Evolutionary conservation across 2,329 filamentous ascomycete species (phyloP), one percentile per base, ranked within the genome.

Genomic region (Pyricularia sp.): DNA sequence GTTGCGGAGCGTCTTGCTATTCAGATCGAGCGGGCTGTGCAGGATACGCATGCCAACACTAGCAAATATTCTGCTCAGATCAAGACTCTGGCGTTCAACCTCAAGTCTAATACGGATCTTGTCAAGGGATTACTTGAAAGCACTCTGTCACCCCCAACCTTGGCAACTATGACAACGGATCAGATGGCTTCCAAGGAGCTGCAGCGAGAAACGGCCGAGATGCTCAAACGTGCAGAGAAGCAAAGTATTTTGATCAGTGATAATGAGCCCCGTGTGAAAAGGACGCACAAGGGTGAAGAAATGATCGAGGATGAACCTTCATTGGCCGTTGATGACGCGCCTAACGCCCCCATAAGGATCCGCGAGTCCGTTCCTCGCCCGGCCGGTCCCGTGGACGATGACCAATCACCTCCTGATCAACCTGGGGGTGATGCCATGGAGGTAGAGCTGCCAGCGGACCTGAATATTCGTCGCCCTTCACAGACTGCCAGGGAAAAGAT

Each of bases 201-300:
- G 75, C 93, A 97, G 77, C 85, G 85, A 31, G 87, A 93, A 76
- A 90, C 88, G 28, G 91, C 91, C 20, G 88, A 90, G 73, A 89
- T 94, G 84, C 91, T 91, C 77, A 91, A 92, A 67, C 86, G 88
- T 70, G 88, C 89, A 0, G 92, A 95, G 75, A 92, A 93, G 74
- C 92, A 94, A 77, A 92, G 94, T 64, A 94, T 95, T 65, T 85
- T 97, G 42, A 89, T 94, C 70, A 87, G 92, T 17, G 87, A 92
- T 25, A 88, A 91, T 23, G 93, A 87, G 1, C 91, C 94, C 4
- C 88, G 93, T 3, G 90, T 97, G 69, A 87, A 93, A 74, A 89
- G 92, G 73, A 97, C 94, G 2, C 94, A 98, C 81, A 98, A 98
- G 78, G 95, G 95, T 14, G 94, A 97, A 70, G 95, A 98, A 76